A percentile compares a stretch with the other conserved stretches of the same genome.
These are phyloP conservation scores for Acacia melanoxylon DNA, from an alignment of 306 rosid genomes.

Conservation along the genomic window DNA sequence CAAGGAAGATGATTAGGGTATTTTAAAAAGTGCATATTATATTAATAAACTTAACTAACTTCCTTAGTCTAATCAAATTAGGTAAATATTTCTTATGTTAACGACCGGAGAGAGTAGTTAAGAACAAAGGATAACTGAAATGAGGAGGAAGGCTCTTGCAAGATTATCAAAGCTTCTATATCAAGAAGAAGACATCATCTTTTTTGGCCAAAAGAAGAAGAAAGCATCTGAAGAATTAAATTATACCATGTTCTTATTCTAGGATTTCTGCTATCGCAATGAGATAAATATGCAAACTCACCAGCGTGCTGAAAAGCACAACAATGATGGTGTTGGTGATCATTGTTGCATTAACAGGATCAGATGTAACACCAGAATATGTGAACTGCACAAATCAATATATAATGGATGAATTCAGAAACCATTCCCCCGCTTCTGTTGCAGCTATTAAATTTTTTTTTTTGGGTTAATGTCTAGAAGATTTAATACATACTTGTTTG, in stretches of 20 bases:
- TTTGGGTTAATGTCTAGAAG: neutral
- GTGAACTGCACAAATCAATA: slow-evolving; percentile 65
- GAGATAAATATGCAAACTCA: slow-evolving; percentile 32
- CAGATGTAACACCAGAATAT: slow-evolving; percentile 68
- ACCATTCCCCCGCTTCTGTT: neutral
- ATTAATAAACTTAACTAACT: too few species aligned
- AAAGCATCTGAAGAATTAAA: neutral
- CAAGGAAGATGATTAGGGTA: too few species aligned
- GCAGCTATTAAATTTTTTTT: neutral
- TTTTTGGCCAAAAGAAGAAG: neutral
- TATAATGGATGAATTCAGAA: slow-evolving; percentile 13
- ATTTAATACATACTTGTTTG: slow-evolving; percentile 58
- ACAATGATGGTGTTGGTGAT: slow-evolving; percentile 76
- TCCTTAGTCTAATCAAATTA: too few species aligned
- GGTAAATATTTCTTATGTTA: too few species aligned
- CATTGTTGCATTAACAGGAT: slow-evolving; percentile 78
- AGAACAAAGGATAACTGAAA: neutral
- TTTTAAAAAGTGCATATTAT: too few species aligned
- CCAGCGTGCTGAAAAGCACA: slow-evolving; percentile 87
- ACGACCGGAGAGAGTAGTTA: neutral
- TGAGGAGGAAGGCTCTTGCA: neutral
- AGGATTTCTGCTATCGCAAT: neutral
- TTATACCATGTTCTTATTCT: neutral
- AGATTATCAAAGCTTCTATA: neutral
- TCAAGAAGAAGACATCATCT: too few species aligned